Evolutionary conservation across 495 filamentous ascomycete species (phyloP).

Genomic region (Rhypophila decipiens): DNA sequence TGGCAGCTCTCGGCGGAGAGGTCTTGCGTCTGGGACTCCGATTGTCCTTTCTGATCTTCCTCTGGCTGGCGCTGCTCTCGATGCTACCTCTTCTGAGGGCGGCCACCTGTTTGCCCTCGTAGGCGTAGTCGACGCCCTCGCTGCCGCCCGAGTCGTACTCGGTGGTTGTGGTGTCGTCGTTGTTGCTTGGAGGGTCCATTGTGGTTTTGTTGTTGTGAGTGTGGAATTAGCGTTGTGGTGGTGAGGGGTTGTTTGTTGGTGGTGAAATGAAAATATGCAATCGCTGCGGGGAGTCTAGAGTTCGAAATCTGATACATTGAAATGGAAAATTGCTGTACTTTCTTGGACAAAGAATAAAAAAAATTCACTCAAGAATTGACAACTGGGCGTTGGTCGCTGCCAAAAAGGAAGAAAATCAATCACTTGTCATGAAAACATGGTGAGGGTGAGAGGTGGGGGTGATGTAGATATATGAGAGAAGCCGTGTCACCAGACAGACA

Average conservation of each 20-base stretch:
- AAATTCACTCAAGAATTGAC: no score
- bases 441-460: neutral
- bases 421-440: no score
- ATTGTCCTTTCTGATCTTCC: neutral
- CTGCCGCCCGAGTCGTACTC: constrained; percentile 27
- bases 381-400: no score
- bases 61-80: no score
- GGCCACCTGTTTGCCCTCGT: constrained; percentile 6
- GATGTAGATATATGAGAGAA: neutral
- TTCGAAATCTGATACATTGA: neutral
- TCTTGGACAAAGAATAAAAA: no score
- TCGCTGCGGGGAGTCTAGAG: neutral
- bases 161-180: constrained; percentile 16
- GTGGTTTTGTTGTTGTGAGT: constrained; percentile 5
- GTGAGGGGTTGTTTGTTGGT: neutral
- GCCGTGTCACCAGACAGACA: no score
- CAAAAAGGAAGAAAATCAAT: neutral
- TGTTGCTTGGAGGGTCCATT: constrained; percentile 4
- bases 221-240: neutral
- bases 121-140: constrained; percentile 17
- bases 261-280: no score
- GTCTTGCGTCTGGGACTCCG: neutral
- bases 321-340: neutral
- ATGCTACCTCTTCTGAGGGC: neutral
- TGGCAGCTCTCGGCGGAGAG: neutral